Conservation (phyloP, 2,329 filamentous ascomycete species). For the Claviceps paspali region DNA sequence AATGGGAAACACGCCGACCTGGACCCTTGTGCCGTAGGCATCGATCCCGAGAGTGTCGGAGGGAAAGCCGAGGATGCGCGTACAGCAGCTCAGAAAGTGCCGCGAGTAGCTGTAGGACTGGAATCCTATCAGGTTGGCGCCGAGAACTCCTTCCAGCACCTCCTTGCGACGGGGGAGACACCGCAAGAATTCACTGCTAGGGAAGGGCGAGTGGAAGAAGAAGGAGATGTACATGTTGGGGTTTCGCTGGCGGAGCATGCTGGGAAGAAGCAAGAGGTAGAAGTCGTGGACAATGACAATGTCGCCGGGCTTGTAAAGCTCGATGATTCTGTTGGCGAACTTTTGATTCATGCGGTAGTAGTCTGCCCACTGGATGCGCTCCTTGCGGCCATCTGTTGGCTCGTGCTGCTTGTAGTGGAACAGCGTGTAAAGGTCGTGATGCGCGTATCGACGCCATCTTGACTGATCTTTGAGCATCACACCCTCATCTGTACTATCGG, state of each 20-base stretch:
- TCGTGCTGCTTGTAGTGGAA: slow-evolving; percentile 96
- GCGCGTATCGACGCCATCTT: slow-evolving; percentile 79
- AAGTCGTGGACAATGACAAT: slow-evolving; percentile 90
- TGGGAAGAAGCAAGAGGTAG: slow-evolving; percentile 78
- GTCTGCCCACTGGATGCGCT: slow-evolving; percentile 76
- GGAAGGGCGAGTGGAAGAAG: slow-evolving; percentile 88
- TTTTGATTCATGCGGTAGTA: slow-evolving; percentile 87
- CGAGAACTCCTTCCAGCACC: slow-evolving; percentile 75
- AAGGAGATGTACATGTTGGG: slow-evolving; percentile 90
- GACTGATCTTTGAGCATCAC: slow-evolving; percentile 66
- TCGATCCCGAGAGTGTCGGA: slow-evolving; percentile 76
- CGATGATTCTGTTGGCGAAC: slow-evolving; percentile 78
- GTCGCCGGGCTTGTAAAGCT: slow-evolving; percentile 83
- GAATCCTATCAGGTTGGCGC: slow-evolving; percentile 86
- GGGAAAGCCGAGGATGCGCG: slow-evolving; percentile 76
- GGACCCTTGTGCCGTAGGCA: slow-evolving; percentile 75
- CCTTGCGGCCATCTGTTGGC: slow-evolving; percentile 68
- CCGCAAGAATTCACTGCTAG: slow-evolving; percentile 87
- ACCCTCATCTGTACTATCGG: slow-evolving; percentile 50
- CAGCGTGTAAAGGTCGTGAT: slow-evolving; percentile 80
- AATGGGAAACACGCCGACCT: slow-evolving; percentile 87
- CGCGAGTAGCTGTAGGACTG: slow-evolving; percentile 91
- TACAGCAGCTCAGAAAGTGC: slow-evolving; percentile 90
- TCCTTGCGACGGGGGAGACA: slow-evolving; percentile 82
- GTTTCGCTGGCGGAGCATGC: slow-evolving; percentile 69